Base-by-base conservation (phyloP, 2,329 filamentous ascomycete species). In the Tolypocladium cylindrosporum region DNA sequence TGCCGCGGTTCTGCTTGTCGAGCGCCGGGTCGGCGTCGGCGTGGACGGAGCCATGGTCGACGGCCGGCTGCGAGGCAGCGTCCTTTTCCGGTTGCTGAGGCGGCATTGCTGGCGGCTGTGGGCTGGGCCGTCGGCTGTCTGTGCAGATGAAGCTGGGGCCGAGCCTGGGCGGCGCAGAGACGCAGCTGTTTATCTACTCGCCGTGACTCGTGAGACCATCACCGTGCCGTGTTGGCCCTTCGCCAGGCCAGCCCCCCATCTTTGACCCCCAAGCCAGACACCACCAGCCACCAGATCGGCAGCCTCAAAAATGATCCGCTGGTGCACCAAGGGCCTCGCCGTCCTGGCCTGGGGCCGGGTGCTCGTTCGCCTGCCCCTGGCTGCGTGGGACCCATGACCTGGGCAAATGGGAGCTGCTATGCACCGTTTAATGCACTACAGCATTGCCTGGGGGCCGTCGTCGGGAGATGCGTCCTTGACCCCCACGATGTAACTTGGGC, bases 1-100 rank as follows among this genome's bases (percentile, higher is more conserved):
- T 58, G 48, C 61, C 64, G 36, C 56, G 42, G 7, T 57, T 50
- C 8, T 54, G n/a, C 59, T 69, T 67, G 13, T 60, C 58, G 56
- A 60, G 55, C 52, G 52, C 45, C 11, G 57, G 57, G 24, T 64
- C 63, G 52, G 54, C 54, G 50, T 60, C 63, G 57, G 55, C 59
- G 27, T 58, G 57, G 40, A 60, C 51, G 24, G 63, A 59, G 39
- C 56, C 58, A 52, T 60, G 58, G 57, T 57, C 58, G 11, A 39
- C 39, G 51, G 55, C 45, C 11, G 57, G 48, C 52, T 54, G 55
- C n/a, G 48, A 45, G 43, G 42, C 27, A 27, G 41, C 53, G 10
- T 34, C 54, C 24, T 55, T 41, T 1, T 54, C 52, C 40, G 7
- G 31, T 2, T 37, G 31, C 1, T 13, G 48, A n/a, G n/a, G 34